Evolutionary conservation across 2,329 filamentous ascomycete genomes (phyloP).

Genomic region (Diplocarpon rosae): DNA sequence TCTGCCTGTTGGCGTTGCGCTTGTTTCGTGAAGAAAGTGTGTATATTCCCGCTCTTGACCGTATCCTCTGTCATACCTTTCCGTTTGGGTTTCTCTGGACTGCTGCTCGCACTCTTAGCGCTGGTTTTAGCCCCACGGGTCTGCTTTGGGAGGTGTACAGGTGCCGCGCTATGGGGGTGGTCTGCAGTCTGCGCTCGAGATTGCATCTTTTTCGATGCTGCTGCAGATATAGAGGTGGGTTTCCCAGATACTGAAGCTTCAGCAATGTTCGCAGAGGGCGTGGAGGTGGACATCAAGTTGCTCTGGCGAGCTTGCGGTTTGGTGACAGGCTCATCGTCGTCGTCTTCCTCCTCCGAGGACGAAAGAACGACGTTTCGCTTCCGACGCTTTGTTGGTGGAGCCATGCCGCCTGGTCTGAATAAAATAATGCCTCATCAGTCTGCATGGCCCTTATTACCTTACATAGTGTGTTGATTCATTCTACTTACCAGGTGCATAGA

Average conservation of each 20-base stretch:
- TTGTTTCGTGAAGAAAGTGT: conserved; percentile 51
- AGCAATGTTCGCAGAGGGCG: conserved; percentile 8
- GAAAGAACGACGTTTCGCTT: conserved; percentile 41
- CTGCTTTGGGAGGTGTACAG: conserved; percentile 23
- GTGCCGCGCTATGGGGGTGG: conserved; percentile 22
- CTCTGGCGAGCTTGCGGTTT: conserved; percentile 14
- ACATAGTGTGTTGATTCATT: not conserved
- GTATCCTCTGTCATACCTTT: conserved; percentile 37
- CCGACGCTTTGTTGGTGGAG: conserved; percentile 33
- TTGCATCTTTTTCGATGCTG: conserved; percentile 16
- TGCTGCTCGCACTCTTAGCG: conserved; percentile 30
- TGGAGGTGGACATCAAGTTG: conserved; percentile 19
- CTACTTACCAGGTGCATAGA: no score
- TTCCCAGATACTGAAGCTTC: conserved; percentile 4
- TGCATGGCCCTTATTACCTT: not conserved
- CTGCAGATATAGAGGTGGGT: conserved; percentile 21
- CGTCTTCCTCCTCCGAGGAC: conserved; percentile 36
- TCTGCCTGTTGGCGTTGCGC: conserved; percentile 34
- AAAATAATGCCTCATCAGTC: conserved; percentile 1
- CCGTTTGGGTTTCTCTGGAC: conserved; percentile 33
- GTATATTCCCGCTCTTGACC: conserved; percentile 44
- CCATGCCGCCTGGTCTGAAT: conserved; percentile 18
- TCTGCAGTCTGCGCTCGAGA: conserved; percentile 21
- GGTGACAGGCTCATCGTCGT: conserved; percentile 29
- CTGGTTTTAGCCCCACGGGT: conserved; percentile 19